Evolutionary conservation across 306 rosid species (phyloP).

Genomic region (Alnus rubra): DNA sequence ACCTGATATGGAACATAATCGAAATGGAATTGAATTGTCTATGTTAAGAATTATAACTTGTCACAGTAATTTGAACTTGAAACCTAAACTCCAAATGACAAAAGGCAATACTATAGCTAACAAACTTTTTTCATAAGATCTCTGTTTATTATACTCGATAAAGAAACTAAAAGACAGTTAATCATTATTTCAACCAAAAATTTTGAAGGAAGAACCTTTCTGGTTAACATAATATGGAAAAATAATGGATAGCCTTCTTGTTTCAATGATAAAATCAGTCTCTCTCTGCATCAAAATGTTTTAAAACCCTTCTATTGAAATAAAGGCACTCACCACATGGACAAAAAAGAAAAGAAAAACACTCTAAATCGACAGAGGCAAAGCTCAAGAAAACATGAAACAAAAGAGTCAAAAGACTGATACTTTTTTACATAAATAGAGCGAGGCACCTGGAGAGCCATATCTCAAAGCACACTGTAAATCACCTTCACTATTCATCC

Average conservation of each 20-base stretch:
- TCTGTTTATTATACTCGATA: not conserved
- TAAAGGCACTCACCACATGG: too few relatives aligned
- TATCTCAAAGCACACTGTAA: constrained; percentile 51
- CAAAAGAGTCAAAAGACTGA: not conserved
- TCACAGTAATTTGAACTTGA: too few relatives aligned
- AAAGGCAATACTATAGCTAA: too few relatives aligned
- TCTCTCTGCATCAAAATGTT: not conserved
- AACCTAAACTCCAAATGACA: too few relatives aligned
- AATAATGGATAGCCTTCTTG: not conserved
- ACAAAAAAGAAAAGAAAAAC: not conserved
- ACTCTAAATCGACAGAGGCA: not conserved
- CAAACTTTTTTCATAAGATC: too few relatives aligned
- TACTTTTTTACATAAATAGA: constrained; percentile 34
- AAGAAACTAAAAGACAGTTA: not conserved
- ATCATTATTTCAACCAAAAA: not conserved
- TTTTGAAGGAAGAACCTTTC: not conserved
- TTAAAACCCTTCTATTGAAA: not conserved
- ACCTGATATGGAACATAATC: too few relatives aligned
- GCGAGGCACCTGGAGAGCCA: constrained; percentile 12
- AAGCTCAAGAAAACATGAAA: constrained; percentile 9
- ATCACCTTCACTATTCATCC: constrained; percentile 44
- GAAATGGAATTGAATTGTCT: too few relatives aligned
- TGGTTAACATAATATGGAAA: not conserved
- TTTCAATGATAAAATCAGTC: not conserved
- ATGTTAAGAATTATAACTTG: too few relatives aligned